Base-by-base conservation (phyloP, 352 stramenopile genomes). In the Globisporangium acanthophoron region DNA sequence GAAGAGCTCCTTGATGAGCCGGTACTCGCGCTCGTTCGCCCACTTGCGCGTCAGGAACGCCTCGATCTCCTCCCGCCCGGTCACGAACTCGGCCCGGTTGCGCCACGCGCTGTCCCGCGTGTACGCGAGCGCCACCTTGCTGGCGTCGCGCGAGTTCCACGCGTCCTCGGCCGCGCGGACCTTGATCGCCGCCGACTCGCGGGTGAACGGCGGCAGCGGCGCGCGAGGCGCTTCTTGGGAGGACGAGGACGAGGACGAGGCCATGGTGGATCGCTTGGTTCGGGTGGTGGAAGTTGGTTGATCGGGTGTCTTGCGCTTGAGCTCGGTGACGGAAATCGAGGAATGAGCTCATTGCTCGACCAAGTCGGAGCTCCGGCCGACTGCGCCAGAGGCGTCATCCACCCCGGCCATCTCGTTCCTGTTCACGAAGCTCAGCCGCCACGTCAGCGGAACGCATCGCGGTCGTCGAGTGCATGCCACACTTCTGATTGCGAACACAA, bases 1-100 rank as follows among this genome's bases (percentile, higher is more conserved):
- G 62, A 93, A 96, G 9, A 95, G 69, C 62, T 97, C 85, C 71
- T 96, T 97, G 69, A 96, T 95, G 5, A 96, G 76, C 8, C 82
- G 85, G 62, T 96, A 96, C 58, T 96, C 71, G 15, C 62, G 66
- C 69, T 96, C 87, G 0, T 56, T 52, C 5, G 52, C 58, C 88
- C 87, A 97, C 64, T 96, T 96, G 52, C 55, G 59, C 27, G 66
- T 65, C 48, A 97, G 51, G 57, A 97, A 97, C 5, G 62, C 67
- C 53, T 87, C 71, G 51, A 97, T 90, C 51, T 95, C 77, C 3
- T 72, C 37, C 0, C 87, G 71, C 0, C 89, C 87, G 39, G 64
- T 84, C 21, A 97, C 48, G 35, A 97, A 96, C 54, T 90, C 65
- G 39, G 69, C 80, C 16, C 89, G 87, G 66, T 96, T 96, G 61